Evolutionary conservation across 2,329 filamentous ascomycete species (phyloP).

Genomic region (Aureobasidium uvarum): DNA sequence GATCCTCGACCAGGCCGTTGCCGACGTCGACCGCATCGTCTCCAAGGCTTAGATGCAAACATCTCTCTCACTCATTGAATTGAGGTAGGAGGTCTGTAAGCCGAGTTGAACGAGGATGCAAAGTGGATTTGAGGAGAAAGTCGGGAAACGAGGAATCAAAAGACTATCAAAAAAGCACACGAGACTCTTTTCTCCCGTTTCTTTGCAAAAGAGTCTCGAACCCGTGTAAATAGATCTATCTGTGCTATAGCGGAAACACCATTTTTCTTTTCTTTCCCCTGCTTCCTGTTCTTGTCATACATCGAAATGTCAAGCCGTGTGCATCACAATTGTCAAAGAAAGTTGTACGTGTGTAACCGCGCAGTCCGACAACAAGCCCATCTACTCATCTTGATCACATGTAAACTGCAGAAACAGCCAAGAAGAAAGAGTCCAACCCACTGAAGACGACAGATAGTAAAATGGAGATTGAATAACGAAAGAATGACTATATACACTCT

Average conservation of each 20-base stretch:
- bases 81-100: conserved; percentile 13
- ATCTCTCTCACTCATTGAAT: background rate
- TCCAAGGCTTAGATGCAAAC: conserved; percentile 20
- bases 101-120: background rate
- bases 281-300: background rate
- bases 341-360: no score
- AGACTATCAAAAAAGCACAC: conserved; percentile 19
- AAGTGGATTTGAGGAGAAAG: background rate
- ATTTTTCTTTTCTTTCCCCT: conserved; percentile 14
- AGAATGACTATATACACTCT: conserved; percentile 16
- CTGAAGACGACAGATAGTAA: background rate
- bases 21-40: conserved; percentile 74
- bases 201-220: background rate
- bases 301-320: background rate
- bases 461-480: conserved; percentile 1
- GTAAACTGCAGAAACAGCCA: background rate
- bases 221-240: conserved; percentile 27
- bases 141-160: background rate
- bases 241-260: conserved; percentile 26
- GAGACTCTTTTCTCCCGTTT: conserved; percentile 10
- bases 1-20: conserved; percentile 94
- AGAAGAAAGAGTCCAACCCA: background rate
- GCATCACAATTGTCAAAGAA: background rate
- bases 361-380: no score
- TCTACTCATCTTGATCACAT: background rate